Evolutionary conservation across 179 eudicot genomes (phyloP), one percentile per base, ranked within the genome.

Genomic region (Drosera spatulata): DNA sequence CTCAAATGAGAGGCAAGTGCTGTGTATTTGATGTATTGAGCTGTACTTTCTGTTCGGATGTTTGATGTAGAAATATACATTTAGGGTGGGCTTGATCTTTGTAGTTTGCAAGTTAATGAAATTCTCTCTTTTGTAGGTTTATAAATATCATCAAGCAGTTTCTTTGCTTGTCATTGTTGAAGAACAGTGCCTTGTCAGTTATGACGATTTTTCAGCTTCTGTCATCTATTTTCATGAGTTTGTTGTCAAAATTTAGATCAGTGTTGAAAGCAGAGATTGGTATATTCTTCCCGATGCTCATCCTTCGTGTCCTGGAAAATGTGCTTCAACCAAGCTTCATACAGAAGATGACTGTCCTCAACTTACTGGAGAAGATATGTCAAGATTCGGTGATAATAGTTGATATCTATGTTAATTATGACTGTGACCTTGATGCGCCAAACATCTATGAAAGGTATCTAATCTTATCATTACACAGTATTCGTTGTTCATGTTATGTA

Each of bases 291-390:
- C 93, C 97, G 37, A 90, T 90, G 96, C 91, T 94, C 64, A 77
- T 94, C 66, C 85, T 94, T 62, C 97, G 94, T 61, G 96, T 90
- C 58, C 82, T 94, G 58, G 99, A 94, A 71, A 94, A 90, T 71
- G 82, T 94, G 66, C 88, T 83, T 61, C 94, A 90, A 69, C 97
- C 99, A 62, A 91, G 99, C 75, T 90, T 90, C 77, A 70, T 90
- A 50, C 99, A 90, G 72, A 94, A 94, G 78, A 90, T 94, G 99
- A 86, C 95, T 66, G 87, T 90, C 48, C 85, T 94, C 74, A 85
- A 77, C 79, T 78, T 90, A 50, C 78, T 94, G 70, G 95, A 90
- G 74, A 85, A 85, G 85, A 87, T 90, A 61, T 89, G 87, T 63
- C 80, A 81, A 66, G 97, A 94, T 76, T 66, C 99, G 6, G 87